Percentiles rank a stretch among this genome's conserved stretches.
Conservation (phyloP, 164 flowering plant species). For the Magnolia officinalis region DNA sequence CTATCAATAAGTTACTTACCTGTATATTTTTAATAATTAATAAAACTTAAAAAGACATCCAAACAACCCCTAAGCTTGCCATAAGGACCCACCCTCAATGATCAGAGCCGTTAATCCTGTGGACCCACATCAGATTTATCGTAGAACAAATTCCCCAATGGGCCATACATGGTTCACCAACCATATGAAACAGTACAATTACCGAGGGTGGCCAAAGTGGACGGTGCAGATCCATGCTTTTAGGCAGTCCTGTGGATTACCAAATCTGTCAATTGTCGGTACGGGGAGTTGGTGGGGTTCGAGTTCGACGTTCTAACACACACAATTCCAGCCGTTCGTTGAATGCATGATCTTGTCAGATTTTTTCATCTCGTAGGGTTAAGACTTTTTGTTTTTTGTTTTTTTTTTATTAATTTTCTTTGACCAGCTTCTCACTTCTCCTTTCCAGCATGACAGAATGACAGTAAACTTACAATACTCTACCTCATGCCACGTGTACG, state of each 20-base stretch:
- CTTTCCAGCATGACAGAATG: too few species aligned
- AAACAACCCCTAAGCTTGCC: background rate
- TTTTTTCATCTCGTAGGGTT: too few species aligned
- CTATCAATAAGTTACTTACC: too few species aligned
- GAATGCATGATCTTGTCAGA: too few species aligned
- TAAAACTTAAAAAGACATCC: background rate
- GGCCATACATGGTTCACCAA: background rate
- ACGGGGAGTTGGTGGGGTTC: background rate
- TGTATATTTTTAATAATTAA: too few species aligned
- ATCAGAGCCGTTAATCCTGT: background rate
- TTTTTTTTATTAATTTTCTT: too few species aligned
- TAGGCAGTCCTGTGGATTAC: background rate
- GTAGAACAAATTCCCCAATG: too few species aligned
- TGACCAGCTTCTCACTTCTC: too few species aligned
- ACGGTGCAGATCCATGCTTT: background rate
- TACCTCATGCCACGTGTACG: too few species aligned
- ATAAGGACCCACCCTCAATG: background rate
- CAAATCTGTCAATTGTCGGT: background rate
- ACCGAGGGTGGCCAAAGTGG: background rate
- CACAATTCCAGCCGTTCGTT: background rate
- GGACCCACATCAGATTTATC: background rate
- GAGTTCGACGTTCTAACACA: background rate
- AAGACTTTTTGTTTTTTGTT: too few species aligned
- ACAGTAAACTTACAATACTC: too few species aligned
- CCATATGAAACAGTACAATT: background rate